Evolutionary conservation across 495 filamentous ascomycete genomes (phyloP), one percentile per base, ranked within the genome.

Genomic region (Cairneyella variabilis): DNA sequence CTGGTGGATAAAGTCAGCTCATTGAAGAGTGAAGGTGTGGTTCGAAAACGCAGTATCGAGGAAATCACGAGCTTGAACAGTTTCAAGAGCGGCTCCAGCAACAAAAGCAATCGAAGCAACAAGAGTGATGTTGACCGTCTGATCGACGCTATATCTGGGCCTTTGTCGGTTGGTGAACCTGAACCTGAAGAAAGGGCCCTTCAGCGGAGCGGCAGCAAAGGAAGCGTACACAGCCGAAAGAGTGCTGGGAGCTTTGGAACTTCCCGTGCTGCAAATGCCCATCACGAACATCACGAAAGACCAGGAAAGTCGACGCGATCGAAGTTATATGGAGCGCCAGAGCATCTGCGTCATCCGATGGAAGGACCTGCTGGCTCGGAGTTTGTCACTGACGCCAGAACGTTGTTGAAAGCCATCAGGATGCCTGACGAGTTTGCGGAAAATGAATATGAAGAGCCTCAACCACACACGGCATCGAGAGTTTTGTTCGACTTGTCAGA

Each of bases 121-220:
- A 76, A 71, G 63, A 89, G 85, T 57, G 86, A 90, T 30, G 84
- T 85, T 1, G 86, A 91, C 58, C 66, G 86, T 21, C 71, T 91
- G 2, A 90, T 90, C 42, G 84, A 85, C 51, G 87, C 85, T 2
- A 88, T 91, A 16, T 80, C 85, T 55, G 83, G 82, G 42, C 76
- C 87, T 3, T 58, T 79, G 2, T 41, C 76, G 11, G 53, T 76
- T 8, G 68, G 67, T 20, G 68, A 69, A n/a, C 62, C 64, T 20
- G 72, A 76, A 17, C 9, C 52, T 3, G 67, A 71, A 23, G 37
- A 43, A 69, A 68, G 51, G 61, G 57, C 9, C 69, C 51, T 48
- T 66, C 69, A 40, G 64, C 74, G 25, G 62, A 73, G 41, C 65
- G 68, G 51, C 63, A 75, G 22, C 60, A 56, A 30, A 30, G 32